Percentiles rank a stretch among this genome's conserved stretches.
Evolutionary conservation across 1,284 basidiomycete genomes (phyloP).

Genomic region (Malassezia cuniculi): DNA sequence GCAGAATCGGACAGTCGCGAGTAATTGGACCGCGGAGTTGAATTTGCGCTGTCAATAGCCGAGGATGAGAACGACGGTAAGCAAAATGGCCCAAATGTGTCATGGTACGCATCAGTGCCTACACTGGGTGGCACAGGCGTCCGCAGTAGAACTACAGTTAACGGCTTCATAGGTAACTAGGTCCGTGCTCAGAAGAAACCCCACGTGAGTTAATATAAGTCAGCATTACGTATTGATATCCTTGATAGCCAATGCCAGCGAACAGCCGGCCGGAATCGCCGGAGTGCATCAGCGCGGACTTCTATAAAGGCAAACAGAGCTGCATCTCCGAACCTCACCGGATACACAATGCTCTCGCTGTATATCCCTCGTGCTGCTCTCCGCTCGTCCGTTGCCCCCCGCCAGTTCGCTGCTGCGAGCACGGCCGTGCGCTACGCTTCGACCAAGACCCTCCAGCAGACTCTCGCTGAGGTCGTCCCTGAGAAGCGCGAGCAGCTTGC

Average conservation of each 20-base stretch:
- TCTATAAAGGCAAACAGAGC: too few species aligned
- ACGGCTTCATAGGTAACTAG: too few species aligned
- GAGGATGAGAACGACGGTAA: slow-evolving; percentile 34
- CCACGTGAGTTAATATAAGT: too few species aligned
- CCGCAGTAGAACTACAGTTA: slow-evolving; percentile 32
- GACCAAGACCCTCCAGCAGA: slow-evolving; percentile 40
- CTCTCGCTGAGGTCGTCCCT: slow-evolving; percentile 41
- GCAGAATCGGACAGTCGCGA: slow-evolving; percentile 10
- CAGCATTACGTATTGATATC: too few species aligned
- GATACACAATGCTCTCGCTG: slow-evolving; percentile 40
- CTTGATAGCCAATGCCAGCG: too few species aligned
- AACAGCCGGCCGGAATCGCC: too few species aligned
- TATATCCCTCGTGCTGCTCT: slow-evolving; percentile 37
- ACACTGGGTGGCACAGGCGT: slow-evolving; percentile 32
- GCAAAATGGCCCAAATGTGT: slow-evolving; percentile 41
- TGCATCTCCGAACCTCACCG: too few species aligned
- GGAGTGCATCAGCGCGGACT: too few species aligned
- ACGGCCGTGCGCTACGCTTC: slow-evolving; percentile 34
- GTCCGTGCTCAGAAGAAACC: too few species aligned
- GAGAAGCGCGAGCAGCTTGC: slow-evolving; percentile 43
- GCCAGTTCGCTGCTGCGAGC: slow-evolving; percentile 34
- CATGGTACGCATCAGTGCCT: slow-evolving; percentile 43
- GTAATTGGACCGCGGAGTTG: slow-evolving; percentile 2
- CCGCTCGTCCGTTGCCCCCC: slow-evolving; percentile 29
- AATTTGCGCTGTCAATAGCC: slow-evolving; percentile 24